A percentile compares a stretch with the other conserved stretches of the same genome.
phyloP scores from a whole-genome alignment of 176 grass and related monocot genomes.

The Paspalum vaginatum region DNA sequence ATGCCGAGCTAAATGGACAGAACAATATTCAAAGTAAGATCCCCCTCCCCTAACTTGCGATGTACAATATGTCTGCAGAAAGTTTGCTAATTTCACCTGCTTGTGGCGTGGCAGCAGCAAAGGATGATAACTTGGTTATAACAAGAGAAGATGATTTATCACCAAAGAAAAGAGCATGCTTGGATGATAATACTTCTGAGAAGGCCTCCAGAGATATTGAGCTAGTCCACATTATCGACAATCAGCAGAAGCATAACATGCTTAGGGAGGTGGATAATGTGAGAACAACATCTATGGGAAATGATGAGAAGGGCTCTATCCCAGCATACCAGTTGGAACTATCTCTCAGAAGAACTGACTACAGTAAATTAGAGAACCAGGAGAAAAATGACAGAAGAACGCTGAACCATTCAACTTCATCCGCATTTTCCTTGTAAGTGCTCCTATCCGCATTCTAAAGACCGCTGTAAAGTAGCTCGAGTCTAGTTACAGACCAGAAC shows the following conservation, averaged over 20 bases:
- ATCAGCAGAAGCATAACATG: constrained; percentile 29
- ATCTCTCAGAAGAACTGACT: constrained; percentile 84
- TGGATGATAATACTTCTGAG: constrained; percentile 36
- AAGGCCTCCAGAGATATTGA: constrained; percentile 46
- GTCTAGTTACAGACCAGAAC: background rate
- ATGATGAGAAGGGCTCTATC: constrained; percentile 41
- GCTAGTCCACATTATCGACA: constrained; percentile 51
- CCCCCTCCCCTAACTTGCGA: background rate
- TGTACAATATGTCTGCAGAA: background rate
- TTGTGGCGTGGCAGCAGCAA: constrained; percentile 46
- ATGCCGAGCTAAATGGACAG: constrained; percentile 7
- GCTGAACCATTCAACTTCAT: constrained; percentile 88
- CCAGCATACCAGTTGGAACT: constrained; percentile 68
- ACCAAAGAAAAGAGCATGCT: constrained; percentile 20
- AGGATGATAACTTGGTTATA: constrained; percentile 30
- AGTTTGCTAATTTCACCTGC: constrained; percentile 32
- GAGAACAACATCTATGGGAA: constrained; percentile 32
- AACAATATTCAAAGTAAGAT: constrained; percentile 38
- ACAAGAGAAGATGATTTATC: constrained; percentile 24
- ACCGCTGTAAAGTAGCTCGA: background rate
- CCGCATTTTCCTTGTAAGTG: constrained; percentile 89
- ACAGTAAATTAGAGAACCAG: constrained; percentile 49
- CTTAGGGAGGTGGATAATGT: constrained; percentile 31
- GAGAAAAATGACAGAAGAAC: constrained; percentile 70
- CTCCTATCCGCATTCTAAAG: constrained; percentile 1